phyloP scores from a whole-genome alignment of 2,329 filamentous ascomycete species.

The Ophiosphaerella korrae region DNA sequence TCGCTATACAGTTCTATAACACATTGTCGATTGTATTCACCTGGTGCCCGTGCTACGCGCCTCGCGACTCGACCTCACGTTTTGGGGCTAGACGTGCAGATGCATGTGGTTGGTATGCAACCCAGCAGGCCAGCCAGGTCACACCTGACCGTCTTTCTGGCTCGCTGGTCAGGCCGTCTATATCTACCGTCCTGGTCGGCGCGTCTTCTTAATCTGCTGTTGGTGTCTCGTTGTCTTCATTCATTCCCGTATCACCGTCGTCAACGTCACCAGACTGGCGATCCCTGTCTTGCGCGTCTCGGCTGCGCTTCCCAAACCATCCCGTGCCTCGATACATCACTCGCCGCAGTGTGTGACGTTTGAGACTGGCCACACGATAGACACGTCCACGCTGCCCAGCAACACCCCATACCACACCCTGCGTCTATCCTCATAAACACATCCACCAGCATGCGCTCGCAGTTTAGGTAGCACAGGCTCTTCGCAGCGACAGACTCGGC shows the following conservation, averaged over 20 bases:
- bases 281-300: constrained; percentile 35
- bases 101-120: constrained; percentile 1
- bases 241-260: constrained; percentile 5
- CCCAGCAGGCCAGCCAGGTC: background rate
- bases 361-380: constrained; percentile 10
- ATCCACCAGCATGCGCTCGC: constrained; percentile 34
- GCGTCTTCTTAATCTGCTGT: too few relatives aligned
- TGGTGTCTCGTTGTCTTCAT: too few relatives aligned
- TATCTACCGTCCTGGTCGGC: background rate
- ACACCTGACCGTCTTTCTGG: too few relatives aligned
- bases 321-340: constrained; percentile 28
- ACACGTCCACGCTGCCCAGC: constrained; percentile 2
- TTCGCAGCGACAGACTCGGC: constrained; percentile 22
- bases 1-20: too few relatives aligned
- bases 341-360: constrained; percentile 37
- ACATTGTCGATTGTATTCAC: too few relatives aligned
- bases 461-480: constrained; percentile 37
- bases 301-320: constrained; percentile 27
- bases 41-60: too few relatives aligned
- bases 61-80: constrained; percentile 7
- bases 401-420: constrained; percentile 11
- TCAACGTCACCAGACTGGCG: constrained; percentile 38
- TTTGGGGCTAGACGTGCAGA: constrained; percentile 9
- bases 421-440: background rate
- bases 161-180: too few relatives aligned